Base-by-base conservation (phyloP, 345 rosid genomes). In the Mangifera indica region DNA sequence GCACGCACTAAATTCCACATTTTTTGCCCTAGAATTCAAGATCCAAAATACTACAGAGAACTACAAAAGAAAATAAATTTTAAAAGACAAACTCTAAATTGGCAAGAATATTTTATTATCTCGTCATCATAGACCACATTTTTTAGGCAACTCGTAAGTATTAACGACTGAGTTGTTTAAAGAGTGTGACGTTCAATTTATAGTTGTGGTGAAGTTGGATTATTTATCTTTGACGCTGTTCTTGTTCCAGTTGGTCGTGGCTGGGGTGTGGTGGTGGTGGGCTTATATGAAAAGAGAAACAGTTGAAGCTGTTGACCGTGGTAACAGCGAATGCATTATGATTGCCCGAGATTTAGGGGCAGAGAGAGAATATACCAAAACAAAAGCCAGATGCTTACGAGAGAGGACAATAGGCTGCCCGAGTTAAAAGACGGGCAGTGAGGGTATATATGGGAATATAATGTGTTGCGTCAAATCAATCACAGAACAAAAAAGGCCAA, bases 1-100 rank as follows among this genome's bases (percentile, higher is more conserved):
- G 78, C 66, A 54, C 87, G 83, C 54, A 79, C 76, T 69, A 86
- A 68, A 74, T 58, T 92, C 96, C 97, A 92, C 96, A 91, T 91
- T 81, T 49, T 49, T 57, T 34, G 37, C 46, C 60, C 34, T 44
- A 77, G 63, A 76, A 24, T 66, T 75, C 79, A 65, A 77, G 81
- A 86, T 83, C 86, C 80, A 64, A 78, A 67, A 54, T 53, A 40
- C 48, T 18, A 51, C 69, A 52, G 14, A 58, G 20, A 70, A 26
- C 25, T 51, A 45, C 32, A 48, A 37, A 12, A 29, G 49, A 25
- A 5, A 22, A 6, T 6, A 29, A 15, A 20, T 11, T 12, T n/a
- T 7, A 63, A 21, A 10, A 11, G 37, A 21, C 10, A 58, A 24
- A 58, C 24, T 15, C 3, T 14, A 64, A 46, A 29, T 45, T n/a